A percentile compares a stretch with the other conserved stretches of the same genome.
These are phyloP conservation scores for Gleditsia sinensis DNA, from an alignment of 306 rosid species.

Conservation along the genomic window DNA sequence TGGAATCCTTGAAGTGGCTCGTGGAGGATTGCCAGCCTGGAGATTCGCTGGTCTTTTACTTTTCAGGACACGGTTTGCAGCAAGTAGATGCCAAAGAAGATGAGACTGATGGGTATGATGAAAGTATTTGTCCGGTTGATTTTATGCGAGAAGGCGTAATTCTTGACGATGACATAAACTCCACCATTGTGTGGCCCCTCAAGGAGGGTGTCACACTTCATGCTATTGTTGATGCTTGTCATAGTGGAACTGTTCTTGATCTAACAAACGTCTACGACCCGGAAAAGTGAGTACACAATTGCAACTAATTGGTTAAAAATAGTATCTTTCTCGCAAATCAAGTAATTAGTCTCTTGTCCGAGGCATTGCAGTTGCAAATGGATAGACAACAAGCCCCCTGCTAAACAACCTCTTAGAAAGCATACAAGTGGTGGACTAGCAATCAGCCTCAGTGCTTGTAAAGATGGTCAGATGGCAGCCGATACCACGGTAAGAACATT, in stretches of 20 bases:
- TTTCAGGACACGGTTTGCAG: constrained; percentile 82
- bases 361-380: constrained; percentile 41
- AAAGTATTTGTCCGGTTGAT: constrained; percentile 72
- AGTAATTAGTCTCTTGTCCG: too few species aligned
- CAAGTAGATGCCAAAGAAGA: constrained; percentile 64
- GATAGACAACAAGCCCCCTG: constrained; percentile 59
- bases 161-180: too few species aligned
- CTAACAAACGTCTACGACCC: constrained; percentile 47
- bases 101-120: constrained; percentile 72
- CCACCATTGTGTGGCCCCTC: constrained; percentile 74
- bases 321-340: too few species aligned
- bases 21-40: too few species aligned
- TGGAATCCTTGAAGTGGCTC: neutral
- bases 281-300: constrained; percentile 38
- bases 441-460: constrained; percentile 69
- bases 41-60: constrained; percentile 78
- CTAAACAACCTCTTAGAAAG: constrained; percentile 48
- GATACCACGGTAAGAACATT: constrained; percentile 58
- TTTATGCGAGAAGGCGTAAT: constrained; percentile 72
- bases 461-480: constrained; percentile 59
- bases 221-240: constrained; percentile 82
- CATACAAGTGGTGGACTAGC: constrained; percentile 70
- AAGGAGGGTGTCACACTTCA: constrained; percentile 63
- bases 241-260: constrained; percentile 85
- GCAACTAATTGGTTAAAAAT: too few species aligned